phyloP scores from a whole-genome alignment of 768 basidiomycete genomes.

The Coprinellus aureogranulatus region DNA sequence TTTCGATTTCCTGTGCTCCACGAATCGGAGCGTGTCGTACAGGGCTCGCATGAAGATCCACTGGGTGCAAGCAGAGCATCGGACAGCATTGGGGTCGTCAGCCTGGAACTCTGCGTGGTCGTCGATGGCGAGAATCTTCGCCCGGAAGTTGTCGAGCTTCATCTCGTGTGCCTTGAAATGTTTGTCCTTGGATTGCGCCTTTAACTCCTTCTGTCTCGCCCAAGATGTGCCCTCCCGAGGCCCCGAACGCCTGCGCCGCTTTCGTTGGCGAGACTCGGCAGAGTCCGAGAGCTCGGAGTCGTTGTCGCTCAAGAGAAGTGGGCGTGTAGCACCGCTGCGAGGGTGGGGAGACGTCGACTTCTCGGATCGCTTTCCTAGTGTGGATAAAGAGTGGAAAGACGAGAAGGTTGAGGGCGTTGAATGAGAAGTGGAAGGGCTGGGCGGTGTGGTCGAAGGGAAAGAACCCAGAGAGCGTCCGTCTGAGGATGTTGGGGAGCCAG shows the following conservation, averaged over 20 bases:
- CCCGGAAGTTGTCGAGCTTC: background rate
- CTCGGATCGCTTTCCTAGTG: background rate
- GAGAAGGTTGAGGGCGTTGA: too few relatives aligned
- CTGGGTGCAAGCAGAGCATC: slow-evolving; percentile 14
- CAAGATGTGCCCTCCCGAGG: background rate
- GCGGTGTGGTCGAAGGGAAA: too few relatives aligned
- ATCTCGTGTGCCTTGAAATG: background rate
- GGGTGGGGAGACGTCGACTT: background rate
- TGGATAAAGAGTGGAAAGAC: too few relatives aligned
- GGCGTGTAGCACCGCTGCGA: background rate
- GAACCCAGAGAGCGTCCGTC: background rate
- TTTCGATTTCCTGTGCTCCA: slow-evolving; percentile 10
- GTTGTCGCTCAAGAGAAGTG: background rate
- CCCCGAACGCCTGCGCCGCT: background rate
- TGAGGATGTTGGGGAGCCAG: background rate
- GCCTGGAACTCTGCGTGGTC: slow-evolving; percentile 13
- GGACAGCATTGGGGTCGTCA: slow-evolving; percentile 8
- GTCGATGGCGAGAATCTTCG: background rate
- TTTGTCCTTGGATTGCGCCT: background rate
- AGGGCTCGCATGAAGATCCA: slow-evolving; percentile 17
- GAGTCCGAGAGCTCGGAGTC: background rate
- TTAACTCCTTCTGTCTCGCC: background rate
- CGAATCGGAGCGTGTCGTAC: slow-evolving; percentile 14
- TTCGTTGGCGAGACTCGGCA: background rate
- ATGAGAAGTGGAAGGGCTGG: too few relatives aligned